phyloP scores from a whole-genome alignment of 345 rosid genomes.

The Populus alba region DNA sequence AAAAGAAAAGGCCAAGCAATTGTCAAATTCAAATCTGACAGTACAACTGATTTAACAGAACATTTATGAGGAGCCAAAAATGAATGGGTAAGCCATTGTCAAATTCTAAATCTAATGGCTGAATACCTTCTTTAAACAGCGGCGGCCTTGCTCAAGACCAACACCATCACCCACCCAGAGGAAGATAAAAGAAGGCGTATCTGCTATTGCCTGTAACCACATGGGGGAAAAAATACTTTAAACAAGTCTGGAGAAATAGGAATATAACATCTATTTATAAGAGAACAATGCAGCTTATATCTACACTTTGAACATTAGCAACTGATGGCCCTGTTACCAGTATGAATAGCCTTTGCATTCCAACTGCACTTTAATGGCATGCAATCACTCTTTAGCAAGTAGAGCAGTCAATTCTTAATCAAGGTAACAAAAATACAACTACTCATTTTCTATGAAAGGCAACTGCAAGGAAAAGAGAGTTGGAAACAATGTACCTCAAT shows the following conservation, averaged over 20 bases:
- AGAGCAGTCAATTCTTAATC: not conserved
- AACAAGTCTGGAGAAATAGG: not conserved
- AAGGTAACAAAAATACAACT: constrained; percentile 10
- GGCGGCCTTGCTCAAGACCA: constrained; percentile 98
- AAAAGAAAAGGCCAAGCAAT: not conserved
- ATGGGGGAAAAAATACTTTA: not conserved
- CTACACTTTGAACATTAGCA: not conserved
- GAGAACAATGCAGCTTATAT: not conserved
- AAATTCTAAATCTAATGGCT: constrained; percentile 1
- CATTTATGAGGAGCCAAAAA: not conserved
- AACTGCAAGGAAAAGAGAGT: constrained; percentile 5
- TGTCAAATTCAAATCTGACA: not conserved
- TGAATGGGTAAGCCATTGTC: not conserved
- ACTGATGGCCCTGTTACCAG: not conserved
- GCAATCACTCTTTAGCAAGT: not conserved
- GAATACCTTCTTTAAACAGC: constrained; percentile 86
- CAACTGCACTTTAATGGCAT: not conserved
- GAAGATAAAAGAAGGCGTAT: constrained; percentile 95
- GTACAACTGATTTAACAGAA: not conserved
- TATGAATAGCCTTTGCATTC: not conserved
- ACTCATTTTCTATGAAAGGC: not conserved
- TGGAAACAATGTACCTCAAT: constrained; percentile 61
- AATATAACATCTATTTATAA: not conserved
- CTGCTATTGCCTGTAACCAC: constrained; percentile 79
- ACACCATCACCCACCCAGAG: constrained; percentile 99